Conservation (phyloP, 208 protist species). For the Acanthamoeba lenticulata region DNA sequence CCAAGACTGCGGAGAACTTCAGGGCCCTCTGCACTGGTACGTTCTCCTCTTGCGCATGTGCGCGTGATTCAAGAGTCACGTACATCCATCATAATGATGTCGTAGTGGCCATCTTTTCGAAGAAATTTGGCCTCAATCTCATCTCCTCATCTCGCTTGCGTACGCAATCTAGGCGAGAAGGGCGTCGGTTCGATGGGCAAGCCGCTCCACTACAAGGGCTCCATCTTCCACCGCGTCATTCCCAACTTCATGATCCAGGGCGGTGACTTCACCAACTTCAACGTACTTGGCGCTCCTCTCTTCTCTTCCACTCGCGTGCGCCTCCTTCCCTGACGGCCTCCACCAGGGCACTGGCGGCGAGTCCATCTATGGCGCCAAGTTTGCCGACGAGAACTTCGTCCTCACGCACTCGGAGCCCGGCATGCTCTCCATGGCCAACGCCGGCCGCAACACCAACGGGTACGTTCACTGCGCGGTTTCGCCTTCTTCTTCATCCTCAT, state of each 20-base stretch:
- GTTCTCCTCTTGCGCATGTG: neutral
- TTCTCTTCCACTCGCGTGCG: neutral
- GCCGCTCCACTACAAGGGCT: conserved; percentile 95
- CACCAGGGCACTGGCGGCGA: neutral
- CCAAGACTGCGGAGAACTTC: conserved; percentile 85
- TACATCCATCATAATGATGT: too few relatives aligned
- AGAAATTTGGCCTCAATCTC: too few relatives aligned
- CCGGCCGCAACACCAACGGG: conserved; percentile 97
- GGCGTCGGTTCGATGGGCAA: conserved; percentile 91
- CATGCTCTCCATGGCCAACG: conserved; percentile 91
- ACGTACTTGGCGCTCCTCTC: conserved; percentile 46
- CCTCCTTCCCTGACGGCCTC: neutral
- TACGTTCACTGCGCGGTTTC: neutral
- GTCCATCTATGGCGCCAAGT: conserved; percentile 82
- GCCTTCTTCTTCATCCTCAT: neutral
- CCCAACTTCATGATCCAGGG: conserved; percentile 93
- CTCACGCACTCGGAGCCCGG: conserved; percentile 88
- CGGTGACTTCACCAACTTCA: conserved; percentile 98
- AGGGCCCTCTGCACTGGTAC: conserved; percentile 82
- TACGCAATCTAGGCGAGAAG: conserved; percentile 93
- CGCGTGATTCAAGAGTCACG: neutral
- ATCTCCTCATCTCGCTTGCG: neutral
- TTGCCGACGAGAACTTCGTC: conserved; percentile 95
- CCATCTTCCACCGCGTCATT: neutral
- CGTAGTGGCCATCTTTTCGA: too few relatives aligned